Percentiles rank a stretch among this genome's conserved stretches.
These are phyloP conservation scores for Logfia minima DNA, from an alignment of 129 eudicot genomes.

Conservation along the genomic window DNA sequence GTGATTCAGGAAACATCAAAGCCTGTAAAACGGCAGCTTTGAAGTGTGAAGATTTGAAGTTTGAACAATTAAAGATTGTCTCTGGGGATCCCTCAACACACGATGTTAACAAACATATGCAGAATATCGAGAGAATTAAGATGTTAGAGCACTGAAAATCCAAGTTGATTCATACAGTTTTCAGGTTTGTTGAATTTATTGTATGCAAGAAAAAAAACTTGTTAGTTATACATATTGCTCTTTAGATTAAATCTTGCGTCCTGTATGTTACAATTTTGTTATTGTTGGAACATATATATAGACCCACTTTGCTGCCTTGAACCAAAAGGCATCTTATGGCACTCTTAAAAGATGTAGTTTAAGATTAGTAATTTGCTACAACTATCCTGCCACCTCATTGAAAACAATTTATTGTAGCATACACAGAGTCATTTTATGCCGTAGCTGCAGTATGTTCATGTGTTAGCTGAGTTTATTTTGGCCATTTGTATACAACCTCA, in stretches of 20 bases:
- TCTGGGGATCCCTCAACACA: conserved; percentile 46
- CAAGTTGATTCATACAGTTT: not conserved
- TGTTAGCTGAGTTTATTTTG: no score
- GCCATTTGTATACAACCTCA: no score
- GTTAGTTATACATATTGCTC: no score
- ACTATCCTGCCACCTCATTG: not conserved
- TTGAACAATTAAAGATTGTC: conserved; percentile 58
- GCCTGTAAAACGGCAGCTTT: conserved; percentile 84
- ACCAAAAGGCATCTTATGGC: not conserved
- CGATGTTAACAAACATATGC: conserved; percentile 53
- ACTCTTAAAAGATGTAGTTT: not conserved
- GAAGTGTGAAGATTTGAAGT: conserved; percentile 71
- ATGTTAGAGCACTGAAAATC: conserved; percentile 55
- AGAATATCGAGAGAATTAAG: conserved; percentile 80
- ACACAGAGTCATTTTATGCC: no score
- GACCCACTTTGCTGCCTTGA: not conserved
- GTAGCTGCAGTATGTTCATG: no score
- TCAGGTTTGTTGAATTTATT: not conserved
- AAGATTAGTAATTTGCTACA: not conserved
- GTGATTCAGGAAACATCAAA: conserved; percentile 61
- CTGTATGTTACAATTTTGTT: no score
- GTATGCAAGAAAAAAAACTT: not conserved
- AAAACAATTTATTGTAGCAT: not conserved
- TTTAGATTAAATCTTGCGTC: no score
- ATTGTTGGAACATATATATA: no score